Percentiles rank a stretch among this genome's conserved stretches.
Conservation (phyloP, 75 land plant species). For the Selaginella moellendorffii region DNA sequence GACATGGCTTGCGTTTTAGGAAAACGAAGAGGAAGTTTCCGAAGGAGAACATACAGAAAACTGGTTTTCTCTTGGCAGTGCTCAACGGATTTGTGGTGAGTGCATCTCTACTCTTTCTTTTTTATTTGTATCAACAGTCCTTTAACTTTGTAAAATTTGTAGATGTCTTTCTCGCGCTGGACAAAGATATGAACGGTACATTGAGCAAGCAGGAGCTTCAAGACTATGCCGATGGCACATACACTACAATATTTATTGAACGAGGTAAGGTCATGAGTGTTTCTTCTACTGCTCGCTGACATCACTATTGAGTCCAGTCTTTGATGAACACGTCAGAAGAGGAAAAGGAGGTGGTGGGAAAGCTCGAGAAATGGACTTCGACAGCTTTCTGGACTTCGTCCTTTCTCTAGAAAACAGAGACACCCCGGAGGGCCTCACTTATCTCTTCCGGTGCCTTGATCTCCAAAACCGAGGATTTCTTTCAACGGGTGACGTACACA, state of each 20-base stretch:
- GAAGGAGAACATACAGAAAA: constrained; percentile 91
- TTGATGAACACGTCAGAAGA: constrained; percentile 88
- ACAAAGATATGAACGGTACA: constrained; percentile 96
- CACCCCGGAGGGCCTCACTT: constrained; percentile 91
- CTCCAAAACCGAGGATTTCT: constrained; percentile 79
- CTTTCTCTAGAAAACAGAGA: constrained; percentile 94
- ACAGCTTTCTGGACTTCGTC: constrained; percentile 95
- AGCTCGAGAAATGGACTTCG: constrained; percentile 96
- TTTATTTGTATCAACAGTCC: too few species aligned
- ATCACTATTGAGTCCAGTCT: too few species aligned
- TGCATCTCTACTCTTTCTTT: background rate
- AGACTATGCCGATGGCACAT: constrained; percentile 94
- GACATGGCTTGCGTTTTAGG: constrained; percentile 26
- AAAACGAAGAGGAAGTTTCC: constrained; percentile 87
- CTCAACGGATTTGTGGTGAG: constrained; percentile 91
- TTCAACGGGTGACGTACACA: constrained; percentile 87
- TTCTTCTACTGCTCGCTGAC: too few species aligned
- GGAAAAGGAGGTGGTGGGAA: constrained; percentile 75
- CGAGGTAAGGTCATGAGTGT: constrained; percentile 40
- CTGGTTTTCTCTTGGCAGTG: constrained; percentile 96
- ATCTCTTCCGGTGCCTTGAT: constrained; percentile 86
- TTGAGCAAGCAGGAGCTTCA: constrained; percentile 94
- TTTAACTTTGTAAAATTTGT: constrained; percentile 8
- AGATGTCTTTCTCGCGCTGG: constrained; percentile 95
- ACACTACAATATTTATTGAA: constrained; percentile 92